These are phyloP conservation scores for Melaleuca alternifolia DNA, from an alignment of 345 rosid species.

Conservation along the genomic window DNA sequence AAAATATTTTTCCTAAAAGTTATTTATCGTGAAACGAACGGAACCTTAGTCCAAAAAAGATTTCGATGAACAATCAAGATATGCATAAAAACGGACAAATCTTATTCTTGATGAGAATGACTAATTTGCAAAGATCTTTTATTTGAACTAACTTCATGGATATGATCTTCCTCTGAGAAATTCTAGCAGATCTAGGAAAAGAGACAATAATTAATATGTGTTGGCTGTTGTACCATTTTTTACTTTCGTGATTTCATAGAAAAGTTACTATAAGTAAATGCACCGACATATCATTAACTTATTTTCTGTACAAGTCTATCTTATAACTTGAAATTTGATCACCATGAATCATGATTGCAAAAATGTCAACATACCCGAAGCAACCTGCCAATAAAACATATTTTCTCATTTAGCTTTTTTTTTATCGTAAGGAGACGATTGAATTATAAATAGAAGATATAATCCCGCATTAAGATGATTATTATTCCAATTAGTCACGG, in stretches of 20 bases:
- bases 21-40: too few relatives aligned
- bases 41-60: too few relatives aligned
- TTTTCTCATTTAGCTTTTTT: not conserved
- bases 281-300: not conserved
- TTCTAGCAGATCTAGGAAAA: not conserved
- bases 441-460: not conserved
- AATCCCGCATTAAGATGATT: not conserved
- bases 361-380: not conserved
- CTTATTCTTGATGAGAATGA: not conserved
- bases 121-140: not conserved
- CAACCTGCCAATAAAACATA: not conserved
- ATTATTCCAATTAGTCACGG: not conserved
- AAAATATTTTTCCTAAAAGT: too few relatives aligned
- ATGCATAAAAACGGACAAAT: not conserved
- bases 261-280: not conserved
- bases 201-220: not conserved
- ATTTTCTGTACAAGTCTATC: not conserved
- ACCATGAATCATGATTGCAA: not conserved
- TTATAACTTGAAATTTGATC: not conserved
- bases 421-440: not conserved
- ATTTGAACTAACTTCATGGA: not conserved
- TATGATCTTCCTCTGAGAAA: not conserved
- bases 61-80: not conserved
- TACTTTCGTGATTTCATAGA: not conserved
- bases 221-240: not conserved